Percentiles rank a stretch among this genome's conserved stretches.
phyloP scores from a whole-genome alignment of 495 filamentous ascomycete species.

The Trypethelium eluteriae region DNA sequence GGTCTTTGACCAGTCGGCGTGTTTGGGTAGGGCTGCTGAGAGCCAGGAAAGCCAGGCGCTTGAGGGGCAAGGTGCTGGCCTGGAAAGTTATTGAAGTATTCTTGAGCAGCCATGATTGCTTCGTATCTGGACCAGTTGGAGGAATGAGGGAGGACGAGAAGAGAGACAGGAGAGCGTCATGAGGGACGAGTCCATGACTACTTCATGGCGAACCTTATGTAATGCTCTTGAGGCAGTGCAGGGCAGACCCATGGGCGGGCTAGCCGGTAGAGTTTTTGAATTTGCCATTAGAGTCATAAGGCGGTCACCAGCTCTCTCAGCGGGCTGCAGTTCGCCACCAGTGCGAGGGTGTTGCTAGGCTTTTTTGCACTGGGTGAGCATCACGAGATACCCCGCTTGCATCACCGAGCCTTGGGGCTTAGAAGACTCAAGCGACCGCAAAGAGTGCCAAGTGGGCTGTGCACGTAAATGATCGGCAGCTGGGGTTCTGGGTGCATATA shows the following conservation, averaged over 20 bases:
- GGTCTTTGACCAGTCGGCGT: background rate
- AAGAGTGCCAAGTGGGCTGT: too few species aligned
- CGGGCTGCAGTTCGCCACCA: background rate
- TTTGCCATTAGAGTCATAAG: background rate
- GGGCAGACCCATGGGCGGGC: background rate
- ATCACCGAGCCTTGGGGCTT: background rate
- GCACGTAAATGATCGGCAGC: too few species aligned
- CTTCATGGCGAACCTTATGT: background rate
- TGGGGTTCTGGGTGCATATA: too few species aligned
- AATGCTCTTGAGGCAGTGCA: constrained; percentile 4
- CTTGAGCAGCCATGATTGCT: background rate
- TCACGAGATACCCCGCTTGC: constrained; percentile 9
- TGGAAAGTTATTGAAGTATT: constrained; percentile 2
- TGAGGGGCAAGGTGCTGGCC: background rate
- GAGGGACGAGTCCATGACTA: background rate
- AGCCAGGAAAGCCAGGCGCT: background rate
- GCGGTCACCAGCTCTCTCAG: background rate
- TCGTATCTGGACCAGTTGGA: background rate
- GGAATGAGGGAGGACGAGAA: background rate
- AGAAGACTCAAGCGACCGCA: too few species aligned
- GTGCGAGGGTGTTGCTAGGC: background rate
- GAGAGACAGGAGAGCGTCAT: background rate
- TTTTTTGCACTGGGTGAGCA: background rate
- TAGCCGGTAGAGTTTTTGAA: background rate
- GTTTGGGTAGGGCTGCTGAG: background rate